Evolutionary conservation across 1,139 yeast species (phyloP).

Genomic region (Magnusiomyces sp.): DNA sequence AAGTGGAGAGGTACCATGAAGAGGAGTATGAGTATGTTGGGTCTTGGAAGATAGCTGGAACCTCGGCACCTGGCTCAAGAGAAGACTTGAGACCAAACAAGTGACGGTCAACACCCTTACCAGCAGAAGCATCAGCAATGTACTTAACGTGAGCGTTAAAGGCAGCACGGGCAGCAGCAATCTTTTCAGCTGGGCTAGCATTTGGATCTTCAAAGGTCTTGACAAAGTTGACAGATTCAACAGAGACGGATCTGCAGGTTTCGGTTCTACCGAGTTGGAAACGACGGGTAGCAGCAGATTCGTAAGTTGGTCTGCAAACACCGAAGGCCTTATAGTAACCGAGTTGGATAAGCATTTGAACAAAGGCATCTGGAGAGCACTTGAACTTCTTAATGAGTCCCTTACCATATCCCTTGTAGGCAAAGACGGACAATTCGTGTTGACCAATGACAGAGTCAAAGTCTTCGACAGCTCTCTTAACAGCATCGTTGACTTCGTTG

Average conservation of each 20-base stretch:
- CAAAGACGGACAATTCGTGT: conserved; percentile 38
- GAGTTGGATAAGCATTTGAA: conserved; percentile 71
- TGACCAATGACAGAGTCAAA: conserved; percentile 40
- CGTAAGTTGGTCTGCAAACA: conserved; percentile 82
- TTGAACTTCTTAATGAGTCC: conserved; percentile 66
- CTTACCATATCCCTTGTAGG: conserved; percentile 42
- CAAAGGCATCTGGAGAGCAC: conserved; percentile 70
- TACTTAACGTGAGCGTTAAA: conserved; percentile 67
- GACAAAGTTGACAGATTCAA: conserved; percentile 64
- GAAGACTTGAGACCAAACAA: conserved; percentile 79
- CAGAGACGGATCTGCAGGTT: conserved; percentile 83
- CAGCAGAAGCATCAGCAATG: conserved; percentile 72
- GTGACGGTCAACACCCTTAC: conserved; percentile 91
- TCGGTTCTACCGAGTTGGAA: conserved; percentile 93
- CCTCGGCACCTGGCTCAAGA: conserved; percentile 48
- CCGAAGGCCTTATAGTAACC: conserved; percentile 81
- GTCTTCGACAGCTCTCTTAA: conserved; percentile 47
- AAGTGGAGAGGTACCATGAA: conserved; percentile 81
- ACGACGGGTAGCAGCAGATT: conserved; percentile 89
- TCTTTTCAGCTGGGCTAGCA: conserved; percentile 49
- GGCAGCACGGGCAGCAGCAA: conserved; percentile 65
- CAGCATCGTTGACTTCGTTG: conserved; percentile 44
- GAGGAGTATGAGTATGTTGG: conserved; percentile 68
- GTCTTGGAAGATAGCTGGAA: conserved; percentile 69
- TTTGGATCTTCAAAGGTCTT: conserved; percentile 62